These are phyloP conservation scores for Aspergillus sp. DNA, from an alignment of 2,329 filamentous ascomycete genomes.

Conservation along the genomic window DNA sequence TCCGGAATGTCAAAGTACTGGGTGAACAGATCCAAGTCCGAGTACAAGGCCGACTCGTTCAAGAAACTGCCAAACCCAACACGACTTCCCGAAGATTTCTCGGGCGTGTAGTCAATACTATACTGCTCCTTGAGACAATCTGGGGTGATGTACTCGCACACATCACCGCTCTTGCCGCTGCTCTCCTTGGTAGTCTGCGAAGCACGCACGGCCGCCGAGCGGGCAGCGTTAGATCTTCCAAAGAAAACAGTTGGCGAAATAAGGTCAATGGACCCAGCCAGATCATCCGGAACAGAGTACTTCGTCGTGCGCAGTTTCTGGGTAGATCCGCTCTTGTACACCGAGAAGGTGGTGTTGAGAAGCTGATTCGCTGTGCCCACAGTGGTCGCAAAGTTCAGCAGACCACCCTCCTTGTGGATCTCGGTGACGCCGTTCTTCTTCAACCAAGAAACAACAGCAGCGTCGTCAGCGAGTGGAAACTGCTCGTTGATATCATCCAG, in stretches of 20 bases:
- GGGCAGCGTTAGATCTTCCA: background rate
- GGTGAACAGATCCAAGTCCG: conserved; percentile 50
- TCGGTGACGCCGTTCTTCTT: conserved; percentile 40
- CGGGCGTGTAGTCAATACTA: conserved; percentile 51
- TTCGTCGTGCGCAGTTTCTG: conserved; percentile 8
- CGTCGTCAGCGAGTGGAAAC: conserved; percentile 42
- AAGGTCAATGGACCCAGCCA: conserved; percentile 2
- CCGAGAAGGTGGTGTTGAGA: conserved; percentile 52
- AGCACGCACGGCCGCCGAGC: background rate
- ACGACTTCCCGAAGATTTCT: conserved; percentile 49
- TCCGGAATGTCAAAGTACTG: conserved; percentile 45
- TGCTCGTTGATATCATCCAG: conserved; percentile 47
- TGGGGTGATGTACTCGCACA: conserved; percentile 43
- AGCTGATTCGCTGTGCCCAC: conserved; percentile 48
- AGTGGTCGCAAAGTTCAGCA: conserved; percentile 48
- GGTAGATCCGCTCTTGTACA: conserved; percentile 42
- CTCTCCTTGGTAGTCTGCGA: background rate
- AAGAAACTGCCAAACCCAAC: conserved; percentile 57
- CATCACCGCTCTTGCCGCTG: conserved; percentile 21
- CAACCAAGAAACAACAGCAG: conserved; percentile 49
- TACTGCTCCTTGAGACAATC: conserved; percentile 53
- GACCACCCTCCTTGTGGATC: conserved; percentile 43
- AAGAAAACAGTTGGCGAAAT: conserved; percentile 10
- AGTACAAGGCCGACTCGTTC: conserved; percentile 52
- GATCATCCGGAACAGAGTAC: conserved; percentile 1